Conservation (phyloP, 352 stramenopile species). For the Pythium inflatum region DNA sequence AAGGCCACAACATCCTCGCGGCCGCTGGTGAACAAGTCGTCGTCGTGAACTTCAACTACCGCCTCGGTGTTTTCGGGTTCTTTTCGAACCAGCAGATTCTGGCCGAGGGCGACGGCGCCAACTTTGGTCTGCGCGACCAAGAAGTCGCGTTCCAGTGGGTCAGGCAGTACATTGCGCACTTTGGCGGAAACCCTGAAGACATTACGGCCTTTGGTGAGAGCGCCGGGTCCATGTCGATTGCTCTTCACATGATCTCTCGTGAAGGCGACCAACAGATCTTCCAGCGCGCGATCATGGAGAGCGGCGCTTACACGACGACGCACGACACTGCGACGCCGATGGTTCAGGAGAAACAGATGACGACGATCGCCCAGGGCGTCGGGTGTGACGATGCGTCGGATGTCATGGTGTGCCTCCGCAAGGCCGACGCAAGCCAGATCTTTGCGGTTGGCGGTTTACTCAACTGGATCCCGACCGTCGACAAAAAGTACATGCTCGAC, state of each 20-base stretch:
- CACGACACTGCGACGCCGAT: background rate
- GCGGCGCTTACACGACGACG: conserved; percentile 1
- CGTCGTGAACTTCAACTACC: conserved; percentile 46
- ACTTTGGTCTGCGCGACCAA: conserved; percentile 38
- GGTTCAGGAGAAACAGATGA: background rate
- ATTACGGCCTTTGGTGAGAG: conserved; percentile 40
- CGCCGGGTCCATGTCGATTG: conserved; percentile 2
- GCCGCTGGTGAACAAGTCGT: conserved; percentile 32
- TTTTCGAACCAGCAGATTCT: conserved; percentile 17
- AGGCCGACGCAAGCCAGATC: background rate
- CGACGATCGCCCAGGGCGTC: background rate
- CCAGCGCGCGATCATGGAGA: conserved; percentile 20
- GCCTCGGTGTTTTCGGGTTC: conserved; percentile 40
- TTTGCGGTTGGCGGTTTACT: background rate
- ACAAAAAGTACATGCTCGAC: conserved; percentile 14
- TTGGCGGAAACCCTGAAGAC: conserved; percentile 43
- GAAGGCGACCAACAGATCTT: conserved; percentile 26
- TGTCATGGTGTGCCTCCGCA: conserved; percentile 8
- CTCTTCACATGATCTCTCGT: conserved; percentile 18
- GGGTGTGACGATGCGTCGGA: background rate
- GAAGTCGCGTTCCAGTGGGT: conserved; percentile 43
- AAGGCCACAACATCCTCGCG: conserved; percentile 12
- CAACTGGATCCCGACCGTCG: conserved; percentile 6
- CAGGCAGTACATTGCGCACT: conserved; percentile 43
- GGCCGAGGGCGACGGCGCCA: conserved; percentile 16